These are phyloP conservation scores for Hypoxylon sp. DNA, from an alignment of 2,329 filamentous ascomycete genomes.

Conservation along the genomic window DNA sequence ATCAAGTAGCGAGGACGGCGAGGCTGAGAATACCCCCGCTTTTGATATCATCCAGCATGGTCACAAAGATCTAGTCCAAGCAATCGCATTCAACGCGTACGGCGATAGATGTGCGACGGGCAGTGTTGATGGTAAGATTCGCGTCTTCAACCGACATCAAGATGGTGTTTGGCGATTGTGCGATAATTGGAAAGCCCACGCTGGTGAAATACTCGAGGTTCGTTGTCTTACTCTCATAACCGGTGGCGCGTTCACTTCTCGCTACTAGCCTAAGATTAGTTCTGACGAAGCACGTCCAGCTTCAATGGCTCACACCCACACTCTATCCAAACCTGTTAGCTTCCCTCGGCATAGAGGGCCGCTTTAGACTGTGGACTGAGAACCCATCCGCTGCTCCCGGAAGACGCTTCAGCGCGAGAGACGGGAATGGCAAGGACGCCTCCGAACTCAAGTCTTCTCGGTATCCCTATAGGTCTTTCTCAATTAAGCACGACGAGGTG, in stretches of 20 bases:
- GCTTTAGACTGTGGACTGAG: constrained; percentile 93
- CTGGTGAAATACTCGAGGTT: constrained; percentile 90
- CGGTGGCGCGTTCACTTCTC: neutral
- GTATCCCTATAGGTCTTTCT: constrained; percentile 83
- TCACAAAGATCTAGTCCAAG: constrained; percentile 85
- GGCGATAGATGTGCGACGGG: constrained; percentile 92
- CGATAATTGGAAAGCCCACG: constrained; percentile 92
- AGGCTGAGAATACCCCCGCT: constrained; percentile 59
- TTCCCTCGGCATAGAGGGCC: constrained; percentile 89
- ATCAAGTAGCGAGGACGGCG: constrained; percentile 42
- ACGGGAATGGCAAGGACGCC: constrained; percentile 62
- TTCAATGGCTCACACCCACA: constrained; percentile 93
- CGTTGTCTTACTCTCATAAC: constrained; percentile 49
- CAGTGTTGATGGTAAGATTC: constrained; percentile 92
- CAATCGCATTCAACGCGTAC: constrained; percentile 91
- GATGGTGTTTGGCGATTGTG: constrained; percentile 83
- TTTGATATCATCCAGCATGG: constrained; percentile 79
- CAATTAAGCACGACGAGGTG: constrained; percentile 86
- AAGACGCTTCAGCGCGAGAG: constrained; percentile 81
- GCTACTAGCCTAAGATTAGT: constrained; percentile 1
- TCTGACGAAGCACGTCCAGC: constrained; percentile 63
- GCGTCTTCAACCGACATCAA: constrained; percentile 88
- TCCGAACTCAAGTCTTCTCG: constrained; percentile 71
- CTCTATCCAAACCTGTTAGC: constrained; percentile 88
- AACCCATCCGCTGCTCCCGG: constrained; percentile 85